A percentile compares a stretch with the other conserved stretches of the same genome.
Conservation (phyloP, 1,284 basidiomycete species). For the Anthracocystis panici-leucophaei region DNA sequence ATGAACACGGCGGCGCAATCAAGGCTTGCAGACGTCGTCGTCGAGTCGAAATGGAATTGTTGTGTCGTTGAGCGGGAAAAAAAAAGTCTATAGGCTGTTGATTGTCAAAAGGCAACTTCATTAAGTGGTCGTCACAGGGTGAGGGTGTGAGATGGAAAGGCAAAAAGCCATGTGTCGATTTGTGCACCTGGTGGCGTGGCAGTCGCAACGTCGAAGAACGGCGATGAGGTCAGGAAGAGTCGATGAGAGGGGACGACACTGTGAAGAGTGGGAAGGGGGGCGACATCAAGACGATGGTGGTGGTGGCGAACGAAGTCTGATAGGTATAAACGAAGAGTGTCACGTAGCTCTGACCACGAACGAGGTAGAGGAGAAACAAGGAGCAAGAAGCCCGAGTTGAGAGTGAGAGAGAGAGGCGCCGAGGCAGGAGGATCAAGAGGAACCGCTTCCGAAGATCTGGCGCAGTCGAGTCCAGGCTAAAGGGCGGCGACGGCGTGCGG, state of each 20-base stretch:
- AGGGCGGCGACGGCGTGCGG: neutral
- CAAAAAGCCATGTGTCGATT: neutral
- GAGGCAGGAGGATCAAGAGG: slow-evolving; percentile 18
- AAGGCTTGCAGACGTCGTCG: neutral
- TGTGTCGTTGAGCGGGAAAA: neutral
- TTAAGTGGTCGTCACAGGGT: slow-evolving; percentile 3
- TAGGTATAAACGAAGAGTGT: slow-evolving; percentile 14
- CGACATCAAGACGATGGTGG: slow-evolving; percentile 4
- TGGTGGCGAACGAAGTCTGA: slow-evolving; percentile 1
- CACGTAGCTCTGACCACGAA: neutral
- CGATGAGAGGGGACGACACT: slow-evolving; percentile 3
- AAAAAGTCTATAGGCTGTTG: slow-evolving; percentile 7
- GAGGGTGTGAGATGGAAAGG: neutral
- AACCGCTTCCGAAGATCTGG: slow-evolving; percentile 38
- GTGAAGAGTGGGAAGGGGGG: slow-evolving; percentile 4
- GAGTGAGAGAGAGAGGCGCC: neutral
- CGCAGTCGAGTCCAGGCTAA: slow-evolving; percentile 9
- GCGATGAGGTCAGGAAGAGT: neutral
- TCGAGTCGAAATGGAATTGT: neutral
- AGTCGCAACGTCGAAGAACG: neutral
- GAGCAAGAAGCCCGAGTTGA: neutral
- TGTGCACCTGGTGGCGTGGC: neutral
- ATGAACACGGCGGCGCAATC: neutral
- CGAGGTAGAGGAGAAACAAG: neutral
- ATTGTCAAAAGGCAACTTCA: slow-evolving; percentile 5